Percentiles rank a stretch among this genome's conserved stretches.
phyloP scores from a whole-genome alignment of 139 green algal species.

The Cymbomonas tetramitiformis region DNA sequence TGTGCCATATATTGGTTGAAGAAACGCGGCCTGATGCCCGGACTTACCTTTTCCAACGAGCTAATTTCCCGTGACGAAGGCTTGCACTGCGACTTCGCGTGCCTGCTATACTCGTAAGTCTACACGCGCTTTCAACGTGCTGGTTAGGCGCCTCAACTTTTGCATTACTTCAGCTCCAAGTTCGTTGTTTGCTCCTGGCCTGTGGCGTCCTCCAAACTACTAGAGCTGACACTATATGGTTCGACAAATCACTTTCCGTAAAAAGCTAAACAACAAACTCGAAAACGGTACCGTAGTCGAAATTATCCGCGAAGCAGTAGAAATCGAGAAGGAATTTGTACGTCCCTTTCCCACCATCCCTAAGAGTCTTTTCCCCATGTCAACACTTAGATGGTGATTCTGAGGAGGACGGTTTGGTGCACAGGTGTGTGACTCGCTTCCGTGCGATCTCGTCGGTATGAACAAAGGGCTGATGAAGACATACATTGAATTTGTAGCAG shows the following conservation, averaged over 20 bases:
- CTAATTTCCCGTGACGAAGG: constrained; percentile 60
- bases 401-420: too few species aligned
- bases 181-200: too few species aligned
- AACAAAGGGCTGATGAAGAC: constrained; percentile 49
- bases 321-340: constrained; percentile 53
- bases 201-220: too few species aligned
- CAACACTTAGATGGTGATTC: too few species aligned
- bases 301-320: constrained; percentile 48
- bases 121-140: too few species aligned
- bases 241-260: too few species aligned
- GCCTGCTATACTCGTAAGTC: constrained; percentile 61
- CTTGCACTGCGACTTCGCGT: constrained; percentile 62
- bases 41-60: constrained; percentile 61
- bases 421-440: constrained; percentile 45
- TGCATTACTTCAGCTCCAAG: too few species aligned
- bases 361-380: too few species aligned
- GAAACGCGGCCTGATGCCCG: constrained; percentile 54
- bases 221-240: too few species aligned
- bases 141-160: too few species aligned
- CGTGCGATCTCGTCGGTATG: constrained; percentile 51
- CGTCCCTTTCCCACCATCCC: too few species aligned
- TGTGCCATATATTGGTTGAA: constrained; percentile 70
- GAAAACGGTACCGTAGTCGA: constrained; percentile 40
- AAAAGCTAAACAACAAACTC: too few species aligned
- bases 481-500: constrained; percentile 63